Percentiles rank a stretch among this genome's conserved stretches.
These are phyloP conservation scores for Aureobasidium leucospermi DNA, from an alignment of 2,329 filamentous ascomycete genomes.

Conservation along the genomic window DNA sequence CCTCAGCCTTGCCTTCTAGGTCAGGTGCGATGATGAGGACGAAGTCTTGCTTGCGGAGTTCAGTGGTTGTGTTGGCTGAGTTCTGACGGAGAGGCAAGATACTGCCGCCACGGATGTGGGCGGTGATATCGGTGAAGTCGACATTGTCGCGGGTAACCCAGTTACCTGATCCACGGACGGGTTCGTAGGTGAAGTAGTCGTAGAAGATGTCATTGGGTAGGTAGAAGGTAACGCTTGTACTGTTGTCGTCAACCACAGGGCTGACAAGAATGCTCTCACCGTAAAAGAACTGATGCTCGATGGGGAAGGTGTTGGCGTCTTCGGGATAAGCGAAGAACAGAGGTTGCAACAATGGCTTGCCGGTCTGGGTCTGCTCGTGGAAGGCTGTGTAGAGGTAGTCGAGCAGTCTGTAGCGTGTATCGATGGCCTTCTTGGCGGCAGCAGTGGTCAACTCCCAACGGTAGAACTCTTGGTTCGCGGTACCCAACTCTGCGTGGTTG, in stretches of 20 bases:
- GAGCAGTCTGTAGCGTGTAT: slow-evolving; percentile 65
- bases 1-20: slow-evolving; percentile 54
- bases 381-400: slow-evolving; percentile 75
- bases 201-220: slow-evolving; percentile 54
- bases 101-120: slow-evolving; percentile 58
- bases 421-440: slow-evolving; percentile 61
- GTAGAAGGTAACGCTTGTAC: slow-evolving; percentile 48
- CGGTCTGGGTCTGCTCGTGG: slow-evolving; percentile 51
- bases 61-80: slow-evolving; percentile 55
- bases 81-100: slow-evolving; percentile 55
- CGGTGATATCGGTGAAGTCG: slow-evolving; percentile 50
- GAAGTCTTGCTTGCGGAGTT: slow-evolving; percentile 59
- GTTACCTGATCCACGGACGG: slow-evolving; percentile 39
- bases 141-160: slow-evolving; percentile 40
- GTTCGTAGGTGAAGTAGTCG: slow-evolving; percentile 49
- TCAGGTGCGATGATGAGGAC: slow-evolving; percentile 63
- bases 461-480: slow-evolving; percentile 64
- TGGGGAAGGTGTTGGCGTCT: slow-evolving; percentile 45
- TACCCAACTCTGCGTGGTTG: slow-evolving; percentile 56
- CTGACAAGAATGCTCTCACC: slow-evolving; percentile 50
- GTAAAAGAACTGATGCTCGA: slow-evolving; percentile 54
- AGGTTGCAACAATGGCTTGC: slow-evolving; percentile 60
- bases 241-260: slow-evolving; percentile 47
- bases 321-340: slow-evolving; percentile 64
- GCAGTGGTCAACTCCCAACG: slow-evolving; percentile 56